Conservation (phyloP, 345 rosid species). For the Pistacia vera region DNA sequence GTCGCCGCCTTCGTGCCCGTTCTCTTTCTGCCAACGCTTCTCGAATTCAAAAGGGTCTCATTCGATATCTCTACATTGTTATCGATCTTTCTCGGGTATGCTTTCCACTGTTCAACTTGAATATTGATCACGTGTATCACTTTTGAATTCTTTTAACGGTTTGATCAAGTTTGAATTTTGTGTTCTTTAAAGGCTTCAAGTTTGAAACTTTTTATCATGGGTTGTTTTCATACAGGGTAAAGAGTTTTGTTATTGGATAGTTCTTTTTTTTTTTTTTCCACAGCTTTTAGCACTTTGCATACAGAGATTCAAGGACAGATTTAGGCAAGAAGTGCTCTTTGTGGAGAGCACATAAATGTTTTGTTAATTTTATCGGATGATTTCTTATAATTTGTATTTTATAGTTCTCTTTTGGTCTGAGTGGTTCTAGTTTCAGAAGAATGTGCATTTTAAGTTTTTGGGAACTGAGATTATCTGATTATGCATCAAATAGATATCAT, state of each 20-base stretch:
- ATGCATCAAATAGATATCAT: not conserved
- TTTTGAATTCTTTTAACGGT: not conserved
- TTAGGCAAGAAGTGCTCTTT: too few relatives aligned
- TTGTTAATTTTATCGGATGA: too few relatives aligned
- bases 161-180: not conserved
- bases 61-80: constrained; percentile 81
- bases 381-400: too few relatives aligned
- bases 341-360: too few relatives aligned
- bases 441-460: not conserved
- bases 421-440: not conserved
- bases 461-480: not conserved
- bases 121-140: not conserved
- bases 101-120: not conserved
- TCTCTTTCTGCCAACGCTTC: constrained; percentile 54
- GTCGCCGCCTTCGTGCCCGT: constrained; percentile 72
- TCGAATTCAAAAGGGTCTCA: constrained; percentile 92
- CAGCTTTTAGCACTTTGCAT: too few relatives aligned
- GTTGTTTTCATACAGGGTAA: not conserved
- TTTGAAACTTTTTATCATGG: not conserved
- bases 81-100: constrained; percentile 83
- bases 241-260: not conserved
- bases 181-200: not conserved
- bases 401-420: too few relatives aligned
- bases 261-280: not conserved
- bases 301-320: too few relatives aligned